phyloP scores from a whole-genome alignment of 2,329 filamentous ascomycete species.

The Xylariaceae sp. region DNA sequence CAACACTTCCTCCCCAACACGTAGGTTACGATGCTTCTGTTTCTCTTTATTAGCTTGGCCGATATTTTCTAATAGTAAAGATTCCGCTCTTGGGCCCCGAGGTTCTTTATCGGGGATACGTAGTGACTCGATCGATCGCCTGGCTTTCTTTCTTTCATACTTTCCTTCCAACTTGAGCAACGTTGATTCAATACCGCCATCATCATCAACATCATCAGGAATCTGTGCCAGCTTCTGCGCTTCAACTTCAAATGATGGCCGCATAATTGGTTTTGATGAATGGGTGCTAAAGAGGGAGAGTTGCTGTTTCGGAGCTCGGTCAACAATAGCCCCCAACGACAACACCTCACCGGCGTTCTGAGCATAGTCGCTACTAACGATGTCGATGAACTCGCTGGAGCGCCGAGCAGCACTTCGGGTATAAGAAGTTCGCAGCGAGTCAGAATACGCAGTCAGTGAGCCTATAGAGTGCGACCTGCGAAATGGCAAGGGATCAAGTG shows the following conservation, averaged over 20 bases:
- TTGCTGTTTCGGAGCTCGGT: constrained; percentile 43
- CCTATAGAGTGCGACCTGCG: constrained; percentile 55
- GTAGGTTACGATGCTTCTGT: constrained; percentile 43
- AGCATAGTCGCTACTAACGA: constrained; percentile 42
- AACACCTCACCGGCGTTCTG: constrained; percentile 45
- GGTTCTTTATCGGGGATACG: constrained; percentile 25
- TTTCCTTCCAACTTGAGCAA: constrained; percentile 88
- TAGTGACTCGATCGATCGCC: constrained; percentile 40
- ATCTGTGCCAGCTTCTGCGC: constrained; percentile 83
- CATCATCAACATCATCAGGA: constrained; percentile 72
- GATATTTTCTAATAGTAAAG: constrained; percentile 24
- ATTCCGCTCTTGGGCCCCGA: constrained; percentile 16
- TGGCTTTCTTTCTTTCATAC: constrained; percentile 55
- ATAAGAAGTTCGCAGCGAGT: constrained; percentile 57
- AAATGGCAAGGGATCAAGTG: constrained; percentile 49
- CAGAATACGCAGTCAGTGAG: constrained; percentile 57
- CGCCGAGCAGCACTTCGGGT: constrained; percentile 41
- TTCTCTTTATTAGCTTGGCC: constrained; percentile 39
- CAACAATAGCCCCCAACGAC: constrained; percentile 56
- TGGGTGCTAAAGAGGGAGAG: constrained; percentile 58
- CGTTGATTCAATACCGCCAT: constrained; percentile 89
- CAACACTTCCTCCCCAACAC: constrained; percentile 41
- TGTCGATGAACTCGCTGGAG: constrained; percentile 43
- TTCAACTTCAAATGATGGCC: constrained; percentile 80
- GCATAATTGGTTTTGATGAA: constrained; percentile 59